Evolutionary conservation across 306 rosid species (phyloP).

Genomic region (Lupinus albus): DNA sequence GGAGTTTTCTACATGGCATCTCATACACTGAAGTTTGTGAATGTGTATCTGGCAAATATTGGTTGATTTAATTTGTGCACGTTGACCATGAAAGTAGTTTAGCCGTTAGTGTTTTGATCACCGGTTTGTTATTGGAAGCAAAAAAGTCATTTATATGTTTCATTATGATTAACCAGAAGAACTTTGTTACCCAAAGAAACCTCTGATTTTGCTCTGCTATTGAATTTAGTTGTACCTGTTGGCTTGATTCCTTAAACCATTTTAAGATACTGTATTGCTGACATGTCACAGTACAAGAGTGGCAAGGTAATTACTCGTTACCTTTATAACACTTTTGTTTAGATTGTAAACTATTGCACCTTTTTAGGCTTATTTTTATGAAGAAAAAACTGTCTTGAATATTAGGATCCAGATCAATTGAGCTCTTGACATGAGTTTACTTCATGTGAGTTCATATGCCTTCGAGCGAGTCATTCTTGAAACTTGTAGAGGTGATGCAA

Average conservation of each 20-base stretch:
- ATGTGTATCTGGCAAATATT: constrained; percentile 26
- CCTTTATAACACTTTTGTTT: neutral
- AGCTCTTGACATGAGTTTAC: constrained; percentile 16
- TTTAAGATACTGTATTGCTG: constrained; percentile 92
- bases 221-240: constrained; percentile 15
- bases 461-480: constrained; percentile 7
- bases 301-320: constrained; percentile 67
- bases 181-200: neutral
- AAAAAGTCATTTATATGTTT: neutral
- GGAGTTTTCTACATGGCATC: constrained; percentile 3
- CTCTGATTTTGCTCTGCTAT: constrained; percentile 22
- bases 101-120: constrained; percentile 5
- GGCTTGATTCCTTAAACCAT: constrained; percentile 58
- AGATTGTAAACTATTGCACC: neutral
- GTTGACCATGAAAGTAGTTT: constrained; percentile 19
- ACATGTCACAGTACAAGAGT: constrained; percentile 93
- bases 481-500: constrained; percentile 17
- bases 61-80: constrained; percentile 26
- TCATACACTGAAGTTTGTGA: constrained; percentile 12
- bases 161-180: neutral
- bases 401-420: neutral
- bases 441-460: neutral
- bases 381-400: neutral
- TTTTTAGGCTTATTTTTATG: constrained; percentile 6
- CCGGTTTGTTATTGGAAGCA: neutral